phyloP scores from a whole-genome alignment of 768 basidiomycete genomes.

The Sporobolomyces pararoseus region DNA sequence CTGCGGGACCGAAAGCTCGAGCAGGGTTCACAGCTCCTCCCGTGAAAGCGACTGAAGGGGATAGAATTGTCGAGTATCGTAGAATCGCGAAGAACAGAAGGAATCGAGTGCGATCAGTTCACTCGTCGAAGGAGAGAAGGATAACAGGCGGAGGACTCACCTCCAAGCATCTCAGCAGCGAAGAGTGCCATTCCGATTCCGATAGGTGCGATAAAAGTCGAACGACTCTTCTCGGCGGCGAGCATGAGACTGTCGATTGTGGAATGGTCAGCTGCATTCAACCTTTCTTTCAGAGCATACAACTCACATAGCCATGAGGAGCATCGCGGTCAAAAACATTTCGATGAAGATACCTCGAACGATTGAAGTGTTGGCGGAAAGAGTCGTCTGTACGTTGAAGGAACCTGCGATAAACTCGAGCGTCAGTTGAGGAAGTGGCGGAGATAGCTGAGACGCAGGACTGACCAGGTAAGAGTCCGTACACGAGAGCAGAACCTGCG shows the following conservation, averaged over 20 bases:
- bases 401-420: background rate
- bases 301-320: conserved; percentile 12
- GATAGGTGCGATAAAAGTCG: conserved; percentile 51
- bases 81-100: background rate
- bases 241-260: conserved; percentile 10
- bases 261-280: background rate
- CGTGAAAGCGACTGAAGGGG: conserved; percentile 17
- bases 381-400: conserved; percentile 41
- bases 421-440: background rate
- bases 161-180: conserved; percentile 38
- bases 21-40: conserved; percentile 22
- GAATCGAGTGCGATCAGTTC: too few species aligned
- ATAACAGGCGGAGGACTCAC: background rate
- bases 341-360: conserved; percentile 51
- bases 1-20: conserved; percentile 35
- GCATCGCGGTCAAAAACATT: conserved; percentile 50
- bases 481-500: conserved; percentile 40
- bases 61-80: too few species aligned
- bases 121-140: too few species aligned
- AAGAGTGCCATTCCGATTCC: conserved; percentile 51
- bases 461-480: conserved; percentile 22
- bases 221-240: conserved; percentile 46
- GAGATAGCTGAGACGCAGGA: too few species aligned
- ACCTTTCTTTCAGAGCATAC: background rate
- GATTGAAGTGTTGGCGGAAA: conserved; percentile 45